Evolutionary conservation across 768 basidiomycete genomes (phyloP).

Genomic region (Pleurotus tuoliensis): DNA sequence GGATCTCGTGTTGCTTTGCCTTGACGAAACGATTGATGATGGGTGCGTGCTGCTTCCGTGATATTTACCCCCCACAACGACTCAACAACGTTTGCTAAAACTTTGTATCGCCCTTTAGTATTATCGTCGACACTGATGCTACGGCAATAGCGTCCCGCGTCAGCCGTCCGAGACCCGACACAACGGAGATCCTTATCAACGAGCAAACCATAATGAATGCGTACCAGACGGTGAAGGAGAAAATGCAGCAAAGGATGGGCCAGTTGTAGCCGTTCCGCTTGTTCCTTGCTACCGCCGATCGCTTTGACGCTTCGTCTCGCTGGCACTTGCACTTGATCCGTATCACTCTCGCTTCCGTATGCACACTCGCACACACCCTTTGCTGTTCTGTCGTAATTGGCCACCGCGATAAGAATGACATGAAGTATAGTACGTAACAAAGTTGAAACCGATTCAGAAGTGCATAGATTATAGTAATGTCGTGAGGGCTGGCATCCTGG

Average conservation of each 20-base stretch:
- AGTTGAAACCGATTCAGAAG: neutral
- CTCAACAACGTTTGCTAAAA: neutral
- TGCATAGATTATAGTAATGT: neutral
- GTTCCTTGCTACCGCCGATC: neutral
- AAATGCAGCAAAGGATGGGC: constrained; percentile 78
- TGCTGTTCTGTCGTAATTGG: neutral
- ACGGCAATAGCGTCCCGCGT: constrained; percentile 95
- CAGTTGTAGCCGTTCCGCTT: constrained; percentile 48
- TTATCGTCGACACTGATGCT: constrained; percentile 95
- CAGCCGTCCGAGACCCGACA: constrained; percentile 87
- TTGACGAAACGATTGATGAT: constrained; percentile 98
- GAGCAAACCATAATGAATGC: constrained; percentile 95
- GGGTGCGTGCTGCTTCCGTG: constrained; percentile 55
- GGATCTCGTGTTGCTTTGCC: constrained; percentile 85
- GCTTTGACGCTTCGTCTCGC: neutral
- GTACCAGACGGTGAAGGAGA: constrained; percentile 85
- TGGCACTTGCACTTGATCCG: neutral
- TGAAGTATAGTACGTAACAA: neutral
- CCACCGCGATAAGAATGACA: neutral
- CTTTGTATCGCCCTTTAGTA: constrained; percentile 39
- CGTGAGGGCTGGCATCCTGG: neutral
- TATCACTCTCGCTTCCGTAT: neutral
- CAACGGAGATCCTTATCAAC: constrained; percentile 96
- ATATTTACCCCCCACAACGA: too few species aligned
- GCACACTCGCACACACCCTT: neutral